Evolutionary conservation across 345 rosid genomes (phyloP), one percentile per base, ranked within the genome.

Genomic region (Salix udensis): DNA sequence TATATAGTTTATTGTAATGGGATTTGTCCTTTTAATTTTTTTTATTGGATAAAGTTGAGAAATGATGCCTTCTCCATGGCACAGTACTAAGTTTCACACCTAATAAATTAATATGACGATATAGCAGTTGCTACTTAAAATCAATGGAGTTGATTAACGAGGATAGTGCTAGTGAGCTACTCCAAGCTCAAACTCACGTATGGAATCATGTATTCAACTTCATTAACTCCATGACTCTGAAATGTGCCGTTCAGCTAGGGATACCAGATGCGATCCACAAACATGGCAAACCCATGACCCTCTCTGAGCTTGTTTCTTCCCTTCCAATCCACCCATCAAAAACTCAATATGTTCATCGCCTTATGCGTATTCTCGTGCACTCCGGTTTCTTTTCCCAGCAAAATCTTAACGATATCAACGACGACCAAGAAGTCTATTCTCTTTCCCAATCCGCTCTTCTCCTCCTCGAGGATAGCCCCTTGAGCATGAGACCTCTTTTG

Each of bases 201-300:
- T 83, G 82, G 83, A 82, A 72, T 11, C 76, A 71, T 18, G 8
- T 18, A 34, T 64, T 52, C 53, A 53, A 23, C 74, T 82, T 46
- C 67, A 73, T 84, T 24, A 72, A 80, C n/a, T 84, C 87, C 12
- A 82, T 80, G 85, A 76, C 86, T 2, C 42, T 89, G 1, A 85
- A 84, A 71, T 66, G 86, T 44, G 89, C 85, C 10, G 24, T 89
- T 42, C 50, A 88, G 4, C 60, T 89, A 14, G 72, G 80, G 55
- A 85, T 89, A 58, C 87, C 87, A 0, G 91, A 86, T 18, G 46
- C 74, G 67, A 76, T 89, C 81, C 84, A 84, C 55, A 52, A 12
- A 44, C 88, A 86, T 48, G 85, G 80, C 48, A 44, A 53, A 10
- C 85, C 88, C 83, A 86, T 88, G 74, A 74, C 78, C 6, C 69